Evolutionary conservation across 768 basidiomycete species (phyloP), one percentile per base, ranked within the genome.

Genomic region (Royoungia palumana): DNA sequence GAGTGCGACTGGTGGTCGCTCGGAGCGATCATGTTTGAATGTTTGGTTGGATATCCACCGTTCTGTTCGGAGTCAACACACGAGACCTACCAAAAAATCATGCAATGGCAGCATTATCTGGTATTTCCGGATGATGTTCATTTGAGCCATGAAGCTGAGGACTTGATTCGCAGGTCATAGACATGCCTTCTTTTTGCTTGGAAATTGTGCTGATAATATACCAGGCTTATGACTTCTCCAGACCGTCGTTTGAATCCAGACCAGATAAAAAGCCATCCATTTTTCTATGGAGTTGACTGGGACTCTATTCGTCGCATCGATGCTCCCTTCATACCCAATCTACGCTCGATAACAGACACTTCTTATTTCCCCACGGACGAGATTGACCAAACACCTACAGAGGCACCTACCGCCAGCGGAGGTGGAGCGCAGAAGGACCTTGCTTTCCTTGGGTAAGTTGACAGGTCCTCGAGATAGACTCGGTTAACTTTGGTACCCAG

Each of bases 1-100:
- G 94, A 95, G 69, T 97, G 94, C 62, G 96, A 99, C 68, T 98
- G 94, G 94, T 99, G 96, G 96, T 96, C 94, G 8, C 77, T 98
- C 24, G 96, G 96, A 5, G 91, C 94, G 16, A 97, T 98, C 74
- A 94, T 92, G 88, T 99, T 96, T 66, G 95, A 98, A 70, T 96
- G 89, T 68, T 73, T 98, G 20, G 91, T 98, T 56, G 96, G 96
- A 47, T 98, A 96, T 68, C 93, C 94, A 20, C 94, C 93, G 0
- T 94, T 97, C 74, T 97, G 93, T 69, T 92, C 85, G 3, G 94
- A 98, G 66, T 89, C 88, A 44, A 94, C 96, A 19, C 92, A 95
- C 59, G 95, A 98, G 57, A 97, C 94, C 20, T 99, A 99, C 69
- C 85, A 94, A 62, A 98, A 97, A 72, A 98, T 98, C 56, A 85